Conservation (phyloP, 106 monocot species). For the Dactylorhiza incarnata region DNA sequence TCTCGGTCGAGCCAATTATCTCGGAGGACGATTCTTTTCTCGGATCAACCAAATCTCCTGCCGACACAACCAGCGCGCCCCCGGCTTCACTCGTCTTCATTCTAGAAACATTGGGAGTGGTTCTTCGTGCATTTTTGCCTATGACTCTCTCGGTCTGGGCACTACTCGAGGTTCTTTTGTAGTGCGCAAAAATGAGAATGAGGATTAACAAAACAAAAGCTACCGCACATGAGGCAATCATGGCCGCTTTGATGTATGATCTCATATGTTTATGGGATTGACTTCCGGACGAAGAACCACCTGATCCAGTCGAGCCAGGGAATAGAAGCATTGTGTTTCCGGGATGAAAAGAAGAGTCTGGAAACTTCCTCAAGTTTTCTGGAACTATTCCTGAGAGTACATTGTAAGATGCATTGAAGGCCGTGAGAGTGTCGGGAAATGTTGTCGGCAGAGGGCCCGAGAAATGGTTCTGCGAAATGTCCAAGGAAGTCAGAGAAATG, state of each 20-base stretch:
- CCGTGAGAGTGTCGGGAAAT: slow-evolving; percentile 38
- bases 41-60: slow-evolving; percentile 51
- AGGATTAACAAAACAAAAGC: slow-evolving; percentile 46
- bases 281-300: slow-evolving; percentile 14
- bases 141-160: slow-evolving; percentile 35
- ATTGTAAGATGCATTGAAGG: slow-evolving; percentile 88
- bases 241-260: slow-evolving; percentile 38
- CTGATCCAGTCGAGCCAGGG: slow-evolving; percentile 41
- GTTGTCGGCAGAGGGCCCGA: slow-evolving; percentile 57
- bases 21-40: slow-evolving; percentile 62
- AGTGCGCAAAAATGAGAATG: slow-evolving; percentile 43
- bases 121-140: slow-evolving; percentile 33
- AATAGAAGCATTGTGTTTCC: slow-evolving; percentile 64
- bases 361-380: slow-evolving; percentile 76
- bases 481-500: slow-evolving; percentile 47
- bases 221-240: slow-evolving; percentile 47
- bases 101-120: slow-evolving; percentile 12
- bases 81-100: slow-evolving; percentile 28
- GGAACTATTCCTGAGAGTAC: slow-evolving; percentile 81
- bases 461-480: slow-evolving; percentile 73
- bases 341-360: slow-evolving; percentile 93
- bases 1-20: slow-evolving; percentile 45
- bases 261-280: slow-evolving; percentile 22
- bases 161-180: slow-evolving; percentile 46
- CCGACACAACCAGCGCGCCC: slow-evolving; percentile 48